Conservation (phyloP, 1,139 yeast genomes). For the Arxiozyma slooffiae region DNA sequence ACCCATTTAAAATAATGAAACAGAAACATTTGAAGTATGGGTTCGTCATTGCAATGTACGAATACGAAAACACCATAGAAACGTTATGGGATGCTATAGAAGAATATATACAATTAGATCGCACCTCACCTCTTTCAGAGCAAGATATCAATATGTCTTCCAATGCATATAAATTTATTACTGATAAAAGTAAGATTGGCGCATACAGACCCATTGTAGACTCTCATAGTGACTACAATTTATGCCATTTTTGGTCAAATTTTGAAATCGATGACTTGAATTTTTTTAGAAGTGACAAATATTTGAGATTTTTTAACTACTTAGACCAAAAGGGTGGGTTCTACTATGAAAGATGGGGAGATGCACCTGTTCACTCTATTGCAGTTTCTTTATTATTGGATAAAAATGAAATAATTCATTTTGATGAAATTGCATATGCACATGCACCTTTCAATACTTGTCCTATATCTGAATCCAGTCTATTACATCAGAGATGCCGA, state of each 20-base stretch:
- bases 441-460: slow-evolving; percentile 80
- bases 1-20: slow-evolving; percentile 81
- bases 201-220: slow-evolving; percentile 18
- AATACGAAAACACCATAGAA: slow-evolving; percentile 75
- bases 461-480: slow-evolving; percentile 48
- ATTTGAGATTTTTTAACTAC: slow-evolving; percentile 57
- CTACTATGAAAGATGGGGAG: slow-evolving; percentile 94
- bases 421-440: slow-evolving; percentile 81
- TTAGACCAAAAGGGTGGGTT: slow-evolving; percentile 74
- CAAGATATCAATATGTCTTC: slow-evolving; percentile 45
- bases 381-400: slow-evolving; percentile 62
- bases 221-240: slow-evolving; percentile 54
- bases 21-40: slow-evolving; percentile 70
- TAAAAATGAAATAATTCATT: slow-evolving; percentile 65
- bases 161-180: slow-evolving; percentile 59
- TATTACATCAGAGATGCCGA: slow-evolving; percentile 56
- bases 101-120: slow-evolving; percentile 45
- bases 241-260: slow-evolving; percentile 94
- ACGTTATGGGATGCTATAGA: slow-evolving; percentile 73
- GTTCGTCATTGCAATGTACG: slow-evolving; percentile 68
- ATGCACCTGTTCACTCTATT: slow-evolving; percentile 90
- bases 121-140: slow-evolving; percentile 40
- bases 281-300: slow-evolving; percentile 66
- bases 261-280: slow-evolving; percentile 79
- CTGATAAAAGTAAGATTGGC: slow-evolving; percentile 43